phyloP scores from a whole-genome alignment of 2,329 filamentous ascomycete species.

The Metarhizium album region DNA sequence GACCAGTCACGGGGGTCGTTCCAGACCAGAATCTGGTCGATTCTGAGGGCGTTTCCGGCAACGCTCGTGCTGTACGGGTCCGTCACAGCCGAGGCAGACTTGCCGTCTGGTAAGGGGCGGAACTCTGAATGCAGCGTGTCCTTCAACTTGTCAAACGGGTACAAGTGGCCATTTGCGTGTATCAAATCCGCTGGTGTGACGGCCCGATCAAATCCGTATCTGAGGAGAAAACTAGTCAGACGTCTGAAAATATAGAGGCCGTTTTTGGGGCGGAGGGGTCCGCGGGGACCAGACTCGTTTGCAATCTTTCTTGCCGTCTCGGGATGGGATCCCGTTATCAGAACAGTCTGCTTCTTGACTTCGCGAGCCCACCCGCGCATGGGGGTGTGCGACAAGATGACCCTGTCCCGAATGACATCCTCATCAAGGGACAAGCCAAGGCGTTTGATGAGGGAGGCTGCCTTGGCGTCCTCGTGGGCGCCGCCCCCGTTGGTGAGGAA shows the following conservation, averaged over 20 bases:
- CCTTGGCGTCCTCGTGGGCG: conserved; percentile 51
- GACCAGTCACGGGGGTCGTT: conserved; percentile 97
- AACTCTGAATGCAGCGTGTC: conserved; percentile 19
- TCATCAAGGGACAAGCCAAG: conserved; percentile 21
- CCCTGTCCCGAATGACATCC: conserved; percentile 22
- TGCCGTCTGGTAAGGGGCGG: conserved; percentile 22
- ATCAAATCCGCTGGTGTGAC: conserved; percentile 81
- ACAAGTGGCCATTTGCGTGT: conserved; percentile 60
- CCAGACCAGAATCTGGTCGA: conserved; percentile 88
- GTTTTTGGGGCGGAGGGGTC: no score
- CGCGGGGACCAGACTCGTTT: conserved; percentile 41
- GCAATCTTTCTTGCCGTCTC: conserved; percentile 63
- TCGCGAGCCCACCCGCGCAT: conserved; percentile 46
- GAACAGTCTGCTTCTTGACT: conserved; percentile 42
- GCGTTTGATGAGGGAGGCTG: conserved; percentile 21
- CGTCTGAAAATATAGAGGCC: conserved; percentile 14
- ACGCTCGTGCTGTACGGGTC: conserved; percentile 25
- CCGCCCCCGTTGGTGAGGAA: conserved; percentile 94
- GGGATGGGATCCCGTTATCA: conserved; percentile 62
- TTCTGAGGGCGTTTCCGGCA: conserved; percentile 46
- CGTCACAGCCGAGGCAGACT: conserved; percentile 18
- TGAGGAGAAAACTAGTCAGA: conserved; percentile 12
- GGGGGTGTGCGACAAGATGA: conserved; percentile 83
- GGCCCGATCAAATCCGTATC: conserved; percentile 67
- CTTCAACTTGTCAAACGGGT: conserved; percentile 58